These are phyloP conservation scores for Podaxis mareebaensis DNA, from an alignment of 768 basidiomycete species.

Conservation along the genomic window DNA sequence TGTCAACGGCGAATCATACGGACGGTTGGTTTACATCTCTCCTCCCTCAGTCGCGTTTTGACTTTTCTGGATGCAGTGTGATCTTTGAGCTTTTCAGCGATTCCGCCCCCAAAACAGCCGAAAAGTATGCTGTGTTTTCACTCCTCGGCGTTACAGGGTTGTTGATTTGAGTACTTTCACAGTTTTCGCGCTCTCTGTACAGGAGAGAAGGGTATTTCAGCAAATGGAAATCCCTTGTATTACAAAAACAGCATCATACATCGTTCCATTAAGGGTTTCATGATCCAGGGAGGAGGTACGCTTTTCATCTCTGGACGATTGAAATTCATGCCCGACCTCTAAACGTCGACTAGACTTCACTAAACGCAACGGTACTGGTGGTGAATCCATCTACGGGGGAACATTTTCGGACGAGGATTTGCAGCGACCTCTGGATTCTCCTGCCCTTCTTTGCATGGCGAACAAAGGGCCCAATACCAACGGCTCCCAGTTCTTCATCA, in stretches of 20 bases:
- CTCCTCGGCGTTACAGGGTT: constrained; percentile 1
- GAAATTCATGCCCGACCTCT: neutral
- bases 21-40: constrained; percentile 44
- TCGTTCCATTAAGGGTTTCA: constrained; percentile 75
- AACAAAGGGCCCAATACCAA: constrained; percentile 86
- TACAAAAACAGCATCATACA: constrained; percentile 83
- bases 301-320: constrained; percentile 4
- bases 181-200: constrained; percentile 89
- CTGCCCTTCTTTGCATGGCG: constrained; percentile 87
- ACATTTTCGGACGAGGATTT: constrained; percentile 81
- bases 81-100: constrained; percentile 79
- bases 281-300: constrained; percentile 80
- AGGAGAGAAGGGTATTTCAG: constrained; percentile 78
- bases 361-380: constrained; percentile 75
- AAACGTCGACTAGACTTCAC: constrained; percentile 60
- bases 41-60: constrained; percentile 1
- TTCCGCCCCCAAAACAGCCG: constrained; percentile 69
- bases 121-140: constrained; percentile 58
- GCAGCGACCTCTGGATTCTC: constrained; percentile 57
- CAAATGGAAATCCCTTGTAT: constrained; percentile 69
- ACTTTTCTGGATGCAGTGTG: constrained; percentile 41
- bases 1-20: constrained; percentile 47
- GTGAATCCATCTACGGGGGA: constrained; percentile 79
- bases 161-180: constrained; percentile 28
- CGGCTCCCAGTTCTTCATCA: constrained; percentile 85